Evolutionary conservation across 2,329 filamentous ascomycete genomes (phyloP), one percentile per base, ranked within the genome.

Genomic region (Penicillium janthinellum): DNA sequence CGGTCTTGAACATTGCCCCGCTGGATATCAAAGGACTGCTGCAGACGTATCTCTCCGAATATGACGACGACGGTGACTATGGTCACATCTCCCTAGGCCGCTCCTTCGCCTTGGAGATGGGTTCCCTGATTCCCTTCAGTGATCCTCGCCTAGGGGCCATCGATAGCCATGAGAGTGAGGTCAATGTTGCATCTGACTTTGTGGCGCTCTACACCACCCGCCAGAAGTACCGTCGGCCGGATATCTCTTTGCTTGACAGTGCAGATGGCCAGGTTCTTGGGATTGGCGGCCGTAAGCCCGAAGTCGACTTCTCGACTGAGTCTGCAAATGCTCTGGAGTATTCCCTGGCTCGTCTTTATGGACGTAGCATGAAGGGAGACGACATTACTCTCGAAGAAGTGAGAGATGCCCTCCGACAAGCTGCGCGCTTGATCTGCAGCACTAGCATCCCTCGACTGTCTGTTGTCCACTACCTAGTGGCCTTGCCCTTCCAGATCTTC

Each of bases 181-280:
- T 97, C 73, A 96, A 98, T 73, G 92, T 93, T 11, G 92, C 91
- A 0, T 98, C 95, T 2, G 94, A 98, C 73, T 96, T 99, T 69
- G 87, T 99, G 71, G 92, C 95, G 1, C 94, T 99, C 72, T 99
- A 99, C 74, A 98, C 94, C 3, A 96, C 92, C 28, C 90, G 95
- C 39, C 96, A 99, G 73, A 93, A 96, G 71, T 99, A 99, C 75
- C 88, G 93, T 58, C 94, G 94, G 71, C 87, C 92, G 11, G 92
- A 96, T 72, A 85, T 87, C 2, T 61, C 66, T 22, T 79, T 90
- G 39, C 54, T 60, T 20, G 59, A 65, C 34, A 54, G 49, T 20
- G 37, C 61, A 25, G 58, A 56, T 14, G 54, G 53, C 17, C 54
- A 60, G 12, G 22, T 60, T 5, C 54, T 49, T n/a, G 56, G 61